Percentiles rank a stretch among this genome's conserved stretches.
Evolutionary conservation across 176 grass and related monocot genomes (phyloP).

Genomic region (Musa beccarii): DNA sequence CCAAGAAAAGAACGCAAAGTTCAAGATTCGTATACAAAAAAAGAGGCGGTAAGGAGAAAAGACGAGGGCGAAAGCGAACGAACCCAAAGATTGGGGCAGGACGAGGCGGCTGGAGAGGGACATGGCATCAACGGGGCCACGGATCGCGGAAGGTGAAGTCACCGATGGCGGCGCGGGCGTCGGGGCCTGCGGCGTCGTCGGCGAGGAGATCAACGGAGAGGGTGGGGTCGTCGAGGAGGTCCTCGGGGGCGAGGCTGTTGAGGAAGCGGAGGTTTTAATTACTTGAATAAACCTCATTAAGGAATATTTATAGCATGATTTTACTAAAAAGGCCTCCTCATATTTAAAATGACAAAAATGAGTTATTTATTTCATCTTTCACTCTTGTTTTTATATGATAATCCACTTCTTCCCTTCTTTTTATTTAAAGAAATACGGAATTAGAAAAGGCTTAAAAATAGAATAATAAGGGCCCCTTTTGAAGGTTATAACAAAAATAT

Average conservation of each 20-base stretch:
- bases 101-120: slow-evolving; percentile 75
- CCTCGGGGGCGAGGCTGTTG: slow-evolving; percentile 75
- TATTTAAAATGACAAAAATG: no score
- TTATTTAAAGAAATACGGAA: no score
- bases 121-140: slow-evolving; percentile 65
- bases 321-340: no score
- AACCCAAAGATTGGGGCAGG: slow-evolving; percentile 80
- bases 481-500: no score
- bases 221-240: slow-evolving; percentile 50
- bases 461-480: no score
- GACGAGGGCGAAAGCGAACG: background rate
- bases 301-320: no score
- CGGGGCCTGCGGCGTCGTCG: slow-evolving; percentile 27
- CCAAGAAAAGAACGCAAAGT: slow-evolving; percentile 5
- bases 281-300: no score
- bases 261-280: background rate
- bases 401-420: no score
- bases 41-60: background rate
- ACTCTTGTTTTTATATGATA: no score
- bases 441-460: no score
- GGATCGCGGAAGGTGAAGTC: slow-evolving; percentile 89
- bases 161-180: slow-evolving; percentile 27
- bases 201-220: slow-evolving; percentile 14
- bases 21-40: slow-evolving; percentile 2
- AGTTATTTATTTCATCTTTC: no score